Evolutionary conservation across 148 eudicot species (phyloP).

Genomic region (Diospyros kaki): DNA sequence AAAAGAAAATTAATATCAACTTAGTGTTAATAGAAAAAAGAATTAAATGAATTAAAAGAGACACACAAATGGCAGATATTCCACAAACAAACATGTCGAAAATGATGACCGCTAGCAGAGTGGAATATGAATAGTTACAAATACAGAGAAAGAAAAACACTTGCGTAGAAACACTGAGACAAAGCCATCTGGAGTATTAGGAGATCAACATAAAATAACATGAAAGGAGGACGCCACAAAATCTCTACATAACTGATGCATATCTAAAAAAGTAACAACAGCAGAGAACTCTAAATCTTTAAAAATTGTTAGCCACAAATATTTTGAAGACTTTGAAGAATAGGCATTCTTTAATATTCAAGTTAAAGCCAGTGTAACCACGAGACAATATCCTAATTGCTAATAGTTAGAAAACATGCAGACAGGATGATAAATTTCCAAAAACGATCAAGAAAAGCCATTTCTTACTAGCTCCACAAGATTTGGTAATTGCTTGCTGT

Average conservation of each 20-base stretch:
- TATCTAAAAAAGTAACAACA: background rate
- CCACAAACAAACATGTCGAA: background rate
- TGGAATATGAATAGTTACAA: background rate
- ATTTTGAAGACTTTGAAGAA: background rate
- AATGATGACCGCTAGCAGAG: background rate
- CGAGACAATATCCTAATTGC: background rate
- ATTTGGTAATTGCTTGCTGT: background rate
- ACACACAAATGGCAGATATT: background rate
- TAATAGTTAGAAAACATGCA: background rate
- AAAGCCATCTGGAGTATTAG: background rate
- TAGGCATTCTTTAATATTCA: background rate
- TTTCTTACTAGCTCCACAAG: slow-evolving; percentile 1
- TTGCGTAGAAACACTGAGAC: background rate
- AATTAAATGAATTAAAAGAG: background rate
- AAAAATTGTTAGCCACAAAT: slow-evolving; percentile 2
- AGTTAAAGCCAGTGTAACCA: background rate
- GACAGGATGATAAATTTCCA: background rate
- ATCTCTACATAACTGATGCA: background rate
- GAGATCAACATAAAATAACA: background rate
- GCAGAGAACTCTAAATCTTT: background rate
- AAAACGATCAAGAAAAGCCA: background rate
- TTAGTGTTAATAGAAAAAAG: background rate
- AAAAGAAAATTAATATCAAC: slow-evolving; percentile 4
- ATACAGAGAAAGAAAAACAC: background rate
- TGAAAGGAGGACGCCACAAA: background rate